Evolutionary conservation across 139 green algal genomes (phyloP).

Genomic region (Yamagishiella unicocca): DNA sequence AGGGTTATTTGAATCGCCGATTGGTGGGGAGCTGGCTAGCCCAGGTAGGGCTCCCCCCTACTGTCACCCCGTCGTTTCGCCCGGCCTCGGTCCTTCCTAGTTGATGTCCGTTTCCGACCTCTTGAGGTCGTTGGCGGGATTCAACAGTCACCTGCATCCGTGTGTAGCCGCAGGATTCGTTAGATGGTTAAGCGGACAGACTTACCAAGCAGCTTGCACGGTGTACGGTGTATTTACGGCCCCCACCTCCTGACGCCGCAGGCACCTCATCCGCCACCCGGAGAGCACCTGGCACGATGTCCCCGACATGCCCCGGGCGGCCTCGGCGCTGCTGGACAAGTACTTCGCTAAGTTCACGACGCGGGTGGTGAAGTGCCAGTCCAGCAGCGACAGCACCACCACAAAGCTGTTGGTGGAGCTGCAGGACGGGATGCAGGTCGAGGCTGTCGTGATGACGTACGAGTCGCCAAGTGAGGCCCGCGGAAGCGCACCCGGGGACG

Average conservation of each 20-base stretch:
- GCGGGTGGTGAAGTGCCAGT: conserved; percentile 61
- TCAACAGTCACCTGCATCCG: no score
- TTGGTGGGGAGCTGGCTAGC: no score
- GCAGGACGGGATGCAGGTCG: conserved; percentile 93
- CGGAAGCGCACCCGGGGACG: background rate
- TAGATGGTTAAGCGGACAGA: no score
- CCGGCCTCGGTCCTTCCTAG: no score
- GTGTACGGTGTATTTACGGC: no score
- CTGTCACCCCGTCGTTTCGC: no score
- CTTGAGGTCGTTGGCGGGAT: no score
- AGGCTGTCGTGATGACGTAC: conserved; percentile 94
- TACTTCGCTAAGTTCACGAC: conserved; percentile 74
- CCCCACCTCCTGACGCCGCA: conserved; percentile 40
- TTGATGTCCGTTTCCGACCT: no score
- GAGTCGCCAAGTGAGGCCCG: conserved; percentile 62
- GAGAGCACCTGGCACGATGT: conserved; percentile 69
- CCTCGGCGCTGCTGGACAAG: conserved; percentile 62
- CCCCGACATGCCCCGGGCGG: conserved; percentile 81
- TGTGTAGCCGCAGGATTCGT: no score
- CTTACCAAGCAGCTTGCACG: no score
- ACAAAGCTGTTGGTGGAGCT: conserved; percentile 92
- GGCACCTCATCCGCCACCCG: conserved; percentile 74
- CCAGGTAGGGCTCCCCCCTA: no score
- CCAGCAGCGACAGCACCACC: conserved; percentile 78
- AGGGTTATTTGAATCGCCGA: no score